Conservation (phyloP, 495 filamentous ascomycete genomes). For the Niebla homalea region DNA sequence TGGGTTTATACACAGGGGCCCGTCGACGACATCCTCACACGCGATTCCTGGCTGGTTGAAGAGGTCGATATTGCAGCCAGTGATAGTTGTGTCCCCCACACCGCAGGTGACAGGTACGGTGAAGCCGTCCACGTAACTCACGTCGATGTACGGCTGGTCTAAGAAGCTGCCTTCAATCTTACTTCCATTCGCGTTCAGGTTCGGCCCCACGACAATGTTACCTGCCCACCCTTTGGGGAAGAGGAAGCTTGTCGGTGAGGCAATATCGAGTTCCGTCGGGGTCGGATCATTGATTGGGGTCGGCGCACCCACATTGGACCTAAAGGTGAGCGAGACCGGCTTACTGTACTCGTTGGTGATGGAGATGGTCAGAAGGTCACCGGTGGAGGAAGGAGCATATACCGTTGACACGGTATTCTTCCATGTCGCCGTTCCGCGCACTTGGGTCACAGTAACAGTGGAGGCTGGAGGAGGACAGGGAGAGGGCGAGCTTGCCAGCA, state of each 20-base stretch:
- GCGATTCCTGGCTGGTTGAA: slow-evolving; percentile 10
- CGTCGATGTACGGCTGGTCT: slow-evolving; percentile 10
- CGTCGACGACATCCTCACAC: slow-evolving; percentile 1
- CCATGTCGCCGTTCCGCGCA: no score
- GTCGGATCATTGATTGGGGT: slow-evolving; percentile 6
- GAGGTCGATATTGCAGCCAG: slow-evolving; percentile 22
- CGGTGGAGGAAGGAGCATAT: background rate
- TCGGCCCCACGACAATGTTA: slow-evolving; percentile 10
- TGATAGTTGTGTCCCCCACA: slow-evolving; percentile 8
- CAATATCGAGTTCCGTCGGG: no score
- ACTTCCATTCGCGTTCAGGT: slow-evolving; percentile 6
- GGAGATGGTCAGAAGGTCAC: slow-evolving; percentile 1
- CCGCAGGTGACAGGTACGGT: slow-evolving; percentile 19
- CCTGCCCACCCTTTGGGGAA: slow-evolving; percentile 17
- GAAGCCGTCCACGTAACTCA: slow-evolving; percentile 20
- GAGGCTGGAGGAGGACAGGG: no score
- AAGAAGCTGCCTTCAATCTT: slow-evolving; percentile 17
- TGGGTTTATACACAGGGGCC: slow-evolving; percentile 15
- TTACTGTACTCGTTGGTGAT: slow-evolving; percentile 8
- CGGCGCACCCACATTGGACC: slow-evolving; percentile 10
- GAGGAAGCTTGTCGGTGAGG: slow-evolving; percentile 2
- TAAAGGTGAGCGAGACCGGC: slow-evolving; percentile 9
- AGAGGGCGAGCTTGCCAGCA: no score
- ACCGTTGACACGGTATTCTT: no score
- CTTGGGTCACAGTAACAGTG: no score